These are phyloP conservation scores for Microthlaspi erraticum DNA, from an alignment of 345 rosid species.

Conservation along the genomic window DNA sequence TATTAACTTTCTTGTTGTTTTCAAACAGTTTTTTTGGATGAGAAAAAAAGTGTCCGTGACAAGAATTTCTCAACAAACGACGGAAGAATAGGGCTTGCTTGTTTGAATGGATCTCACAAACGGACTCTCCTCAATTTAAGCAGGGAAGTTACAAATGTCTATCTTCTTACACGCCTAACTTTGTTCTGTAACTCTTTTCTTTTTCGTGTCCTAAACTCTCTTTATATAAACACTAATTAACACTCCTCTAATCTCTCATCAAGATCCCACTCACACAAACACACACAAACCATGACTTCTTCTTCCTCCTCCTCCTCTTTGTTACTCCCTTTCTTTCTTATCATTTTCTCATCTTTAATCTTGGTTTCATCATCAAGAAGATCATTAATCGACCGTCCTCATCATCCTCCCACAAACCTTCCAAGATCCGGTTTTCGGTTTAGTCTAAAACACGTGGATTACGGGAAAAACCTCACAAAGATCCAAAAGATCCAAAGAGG, in stretches of 20 bases:
- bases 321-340: slow-evolving; percentile 26
- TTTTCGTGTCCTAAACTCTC: slow-evolving; percentile 23
- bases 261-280: background rate
- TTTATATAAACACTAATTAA: slow-evolving; percentile 37
- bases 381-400: slow-evolving; percentile 37
- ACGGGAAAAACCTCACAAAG: slow-evolving; percentile 75
- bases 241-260: slow-evolving; percentile 32
- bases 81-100: slow-evolving; percentile 46
- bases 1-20: background rate
- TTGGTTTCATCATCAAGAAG: slow-evolving; percentile 36
- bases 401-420: slow-evolving; percentile 22
- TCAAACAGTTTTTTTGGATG: slow-evolving; percentile 16
- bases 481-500: slow-evolving; percentile 72
- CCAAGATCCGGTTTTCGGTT: slow-evolving; percentile 52
- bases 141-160: slow-evolving; percentile 37
- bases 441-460: slow-evolving; percentile 66
- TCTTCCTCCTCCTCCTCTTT: slow-evolving; percentile 30
- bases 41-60: background rate
- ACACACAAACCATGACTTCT: slow-evolving; percentile 40
- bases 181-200: slow-evolving; percentile 26
- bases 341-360: slow-evolving; percentile 30
- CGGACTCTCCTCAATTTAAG: slow-evolving; percentile 42
- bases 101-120: slow-evolving; percentile 39
- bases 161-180: slow-evolving; percentile 45
- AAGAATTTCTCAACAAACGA: slow-evolving; percentile 28